Percentiles rank a stretch among this genome's conserved stretches.
Conservation (phyloP, 2,329 filamentous ascomycete species). For the Diaporthe ampelina region DNA sequence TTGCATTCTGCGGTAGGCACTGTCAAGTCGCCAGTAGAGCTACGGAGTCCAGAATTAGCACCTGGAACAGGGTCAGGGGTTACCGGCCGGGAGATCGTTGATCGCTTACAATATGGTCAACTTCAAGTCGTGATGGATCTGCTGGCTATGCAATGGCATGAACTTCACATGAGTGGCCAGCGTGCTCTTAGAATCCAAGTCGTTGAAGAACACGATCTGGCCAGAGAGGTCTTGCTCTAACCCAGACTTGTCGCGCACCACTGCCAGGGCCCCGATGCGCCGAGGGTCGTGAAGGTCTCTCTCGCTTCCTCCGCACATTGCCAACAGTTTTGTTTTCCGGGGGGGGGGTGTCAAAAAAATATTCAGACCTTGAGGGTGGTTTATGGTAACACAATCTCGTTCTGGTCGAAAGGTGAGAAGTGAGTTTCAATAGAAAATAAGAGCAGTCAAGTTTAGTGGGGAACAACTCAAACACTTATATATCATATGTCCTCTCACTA, state of each 20-base stretch:
- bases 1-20: slow-evolving; percentile 26
- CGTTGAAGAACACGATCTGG: slow-evolving; percentile 36
- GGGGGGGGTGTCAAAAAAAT: no score
- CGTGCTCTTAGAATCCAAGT: slow-evolving; percentile 32
- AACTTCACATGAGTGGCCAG: slow-evolving; percentile 38
- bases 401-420: background rate
- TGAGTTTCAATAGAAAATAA: background rate
- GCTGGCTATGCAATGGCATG: background rate
- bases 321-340: background rate
- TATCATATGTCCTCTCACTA: background rate
- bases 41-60: slow-evolving; percentile 4
- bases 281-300: slow-evolving; percentile 34
- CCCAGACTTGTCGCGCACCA: slow-evolving; percentile 26
- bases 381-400: background rate
- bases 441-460: background rate
- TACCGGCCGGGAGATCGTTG: no score
- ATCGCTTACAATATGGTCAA: slow-evolving; percentile 38
- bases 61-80: no score
- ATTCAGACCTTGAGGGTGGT: background rate
- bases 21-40: slow-evolving; percentile 38
- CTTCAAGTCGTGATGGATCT: slow-evolving; percentile 2
- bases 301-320: slow-evolving; percentile 37
- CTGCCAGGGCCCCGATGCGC: slow-evolving; percentile 38
- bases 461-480: background rate
- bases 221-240: slow-evolving; percentile 31